Evolutionary conservation across 2,329 filamentous ascomycete genomes (phyloP), one percentile per base, ranked within the genome.

Genomic region (Allantophomopsis lycopodina): DNA sequence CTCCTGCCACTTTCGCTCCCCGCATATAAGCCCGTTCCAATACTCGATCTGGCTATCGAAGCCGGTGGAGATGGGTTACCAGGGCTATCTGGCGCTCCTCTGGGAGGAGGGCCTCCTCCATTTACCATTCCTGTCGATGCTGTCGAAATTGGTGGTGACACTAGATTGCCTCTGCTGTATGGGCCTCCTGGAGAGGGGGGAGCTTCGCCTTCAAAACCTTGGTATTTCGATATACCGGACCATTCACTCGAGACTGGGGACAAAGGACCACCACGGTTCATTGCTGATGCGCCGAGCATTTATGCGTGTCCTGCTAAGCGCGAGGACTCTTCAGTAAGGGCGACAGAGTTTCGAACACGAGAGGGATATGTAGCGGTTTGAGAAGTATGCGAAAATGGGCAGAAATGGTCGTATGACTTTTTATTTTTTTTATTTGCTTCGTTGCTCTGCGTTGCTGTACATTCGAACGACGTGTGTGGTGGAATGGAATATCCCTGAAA

Each of bases 191-290:
- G 60, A 45, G 64, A 65, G 59, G 72, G 58, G 18, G 46, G 47
- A 36, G 50, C 50, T 38, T 56, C 52, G 56, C 65, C 68, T 54
- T 69, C 63, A 53, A 60, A 56, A 46, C 63, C 63, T 46, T 76
- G 71, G 59, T 85, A 83, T 55, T 77, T 77, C 47, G 73, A 72
- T 51, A 79, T 70, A 42, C 69, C 73, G 37, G 82, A 83, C 79
- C 82, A 91, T 59, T 91, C 85, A 67, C 78, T 87, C 59, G 84
- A 91, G 59, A 86, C 73, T 56, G 85, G 84, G 56, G 85, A 88
- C 59, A 88, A 69, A 57, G 80, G 79, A 64, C 76, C 79, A 73
- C 82, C 78, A 64, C 73, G 74, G 58, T 76, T 83, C 79, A 84
- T 83, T 64, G 32, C 12, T 14, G 32, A 34, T 13, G 23, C 11